Evolutionary conservation across 2,329 filamentous ascomycete species (phyloP).

Genomic region (Harringtonia lauricola): DNA sequence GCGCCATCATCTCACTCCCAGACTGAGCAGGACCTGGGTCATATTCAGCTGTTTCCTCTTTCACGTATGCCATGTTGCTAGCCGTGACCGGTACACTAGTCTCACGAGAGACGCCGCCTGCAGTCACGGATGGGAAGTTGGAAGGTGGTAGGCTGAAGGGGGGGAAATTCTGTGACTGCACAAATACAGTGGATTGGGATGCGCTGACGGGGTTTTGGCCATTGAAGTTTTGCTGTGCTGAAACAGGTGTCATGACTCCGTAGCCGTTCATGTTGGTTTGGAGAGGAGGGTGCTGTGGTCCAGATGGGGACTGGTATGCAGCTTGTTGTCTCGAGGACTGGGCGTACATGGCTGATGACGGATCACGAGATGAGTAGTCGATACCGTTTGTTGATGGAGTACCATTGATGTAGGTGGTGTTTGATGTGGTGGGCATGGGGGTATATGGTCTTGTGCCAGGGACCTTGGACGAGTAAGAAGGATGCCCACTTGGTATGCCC

Average conservation of each 20-base stretch:
- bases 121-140: slow-evolving; percentile 36
- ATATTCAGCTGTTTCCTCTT: slow-evolving; percentile 31
- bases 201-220: slow-evolving; percentile 32
- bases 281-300: slow-evolving; percentile 31
- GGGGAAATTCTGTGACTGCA: slow-evolving; percentile 49
- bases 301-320: slow-evolving; percentile 28
- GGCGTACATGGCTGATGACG: slow-evolving; percentile 18
- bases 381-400: slow-evolving; percentile 20
- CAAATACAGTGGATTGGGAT: slow-evolving; percentile 38
- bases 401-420: slow-evolving; percentile 23
- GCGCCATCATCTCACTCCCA: slow-evolving; percentile 43
- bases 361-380: slow-evolving; percentile 33
- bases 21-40: slow-evolving; percentile 32
- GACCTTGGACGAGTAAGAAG: slow-evolving; percentile 33
- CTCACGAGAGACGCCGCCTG: slow-evolving; percentile 22
- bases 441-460: slow-evolving; percentile 28
- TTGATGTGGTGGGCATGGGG: slow-evolving; percentile 32
- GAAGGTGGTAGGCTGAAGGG: slow-evolving; percentile 53
- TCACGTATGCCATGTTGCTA: slow-evolving; percentile 19
- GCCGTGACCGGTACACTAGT: slow-evolving; percentile 9
- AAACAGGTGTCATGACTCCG: slow-evolving; percentile 40
- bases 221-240: slow-evolving; percentile 36
- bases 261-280: slow-evolving; percentile 38
- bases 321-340: slow-evolving; percentile 13
- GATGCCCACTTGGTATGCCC: slow-evolving; percentile 18